These are phyloP conservation scores for Cercospora nicotianae DNA, from an alignment of 2,329 filamentous ascomycete species.

Conservation along the genomic window DNA sequence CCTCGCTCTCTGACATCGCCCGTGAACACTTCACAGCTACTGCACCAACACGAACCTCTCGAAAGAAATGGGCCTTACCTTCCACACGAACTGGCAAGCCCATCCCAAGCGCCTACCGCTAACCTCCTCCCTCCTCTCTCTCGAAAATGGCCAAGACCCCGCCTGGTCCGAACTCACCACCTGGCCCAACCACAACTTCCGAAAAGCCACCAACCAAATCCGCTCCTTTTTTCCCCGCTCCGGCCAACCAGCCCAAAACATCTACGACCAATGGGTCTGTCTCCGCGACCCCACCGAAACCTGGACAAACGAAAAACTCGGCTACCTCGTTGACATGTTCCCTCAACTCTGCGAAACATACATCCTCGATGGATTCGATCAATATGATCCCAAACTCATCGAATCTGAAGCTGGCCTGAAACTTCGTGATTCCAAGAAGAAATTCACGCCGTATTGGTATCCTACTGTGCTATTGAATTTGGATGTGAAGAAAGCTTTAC, in stretches of 20 bases:
- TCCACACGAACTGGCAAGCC: conserved; percentile 56
- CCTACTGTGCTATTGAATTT: conserved; percentile 74
- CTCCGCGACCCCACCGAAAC: conserved; percentile 59
- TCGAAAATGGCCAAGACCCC: conserved; percentile 47
- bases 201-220: conserved; percentile 53
- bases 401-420: conserved; percentile 23
- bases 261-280: conserved; percentile 67
- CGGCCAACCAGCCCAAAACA: conserved; percentile 43
- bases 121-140: conserved; percentile 44
- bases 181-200: conserved; percentile 49
- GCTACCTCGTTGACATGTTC: conserved; percentile 68
- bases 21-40: conserved; percentile 47
- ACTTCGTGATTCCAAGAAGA: conserved; percentile 33
- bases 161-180: conserved; percentile 50
- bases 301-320: conserved; percentile 65
- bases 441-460: conserved; percentile 62
- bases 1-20: background rate
- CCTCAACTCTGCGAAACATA: conserved; percentile 62
- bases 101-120: conserved; percentile 41
- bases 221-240: conserved; percentile 55
- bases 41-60: conserved; percentile 64
- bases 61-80: conserved; percentile 59
- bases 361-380: conserved; percentile 36
- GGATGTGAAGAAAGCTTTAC: conserved; percentile 73
- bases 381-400: conserved; percentile 35